Evolutionary conservation across 2,329 filamentous ascomycete genomes (phyloP), one percentile per base, ranked within the genome.

Genomic region (Aspergillus sp.): DNA sequence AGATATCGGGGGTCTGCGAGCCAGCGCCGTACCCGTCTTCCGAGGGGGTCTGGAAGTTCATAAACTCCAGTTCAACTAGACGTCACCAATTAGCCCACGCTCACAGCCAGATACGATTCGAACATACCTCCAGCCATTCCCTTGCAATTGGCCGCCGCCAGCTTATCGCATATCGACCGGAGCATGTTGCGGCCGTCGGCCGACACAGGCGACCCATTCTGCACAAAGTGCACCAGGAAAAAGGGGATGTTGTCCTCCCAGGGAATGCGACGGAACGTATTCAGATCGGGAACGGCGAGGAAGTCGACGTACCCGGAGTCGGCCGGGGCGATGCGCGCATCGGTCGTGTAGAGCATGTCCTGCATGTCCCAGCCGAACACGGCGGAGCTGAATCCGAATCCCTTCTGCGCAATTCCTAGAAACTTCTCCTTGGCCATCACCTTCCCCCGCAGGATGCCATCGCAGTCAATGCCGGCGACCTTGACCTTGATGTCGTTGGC

Each of bases 331-430:
- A 76, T 95, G 88, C 64, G 81, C 82, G 70, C 89, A 85, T 63
- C 52, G 3, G 59, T 64, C 16, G 60, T 64, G 72, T 96, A 96
- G 11, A 89, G 93, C 77, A 86, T 81, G 68, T 96, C 91, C 73
- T 96, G 91, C 91, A 96, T 95, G 73, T 96, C 91, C 91, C 91
- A 96, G 67, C 91, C 91, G 64, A 95, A 96, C 61, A 95, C 85
- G 60, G 95, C 91, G 31, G 88, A 92, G 77, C 91, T 96, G 78
- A 96, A 96, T 53, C 91, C 91, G 62, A 96, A 96, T 54, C 91
- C 91, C 47, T 84, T 81, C 47, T 82, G 74, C 19, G 86, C 88
- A 50, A 96, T 83, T 41, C 88, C 89, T 38, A 96, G 77, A 72
- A 96, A 96, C 76, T 96, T 96, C 68, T 87, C 88, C 80, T 95